phyloP scores from a whole-genome alignment of 371 early-diverging fungal genomes.

The Actinomortierella ambigua region DNA sequence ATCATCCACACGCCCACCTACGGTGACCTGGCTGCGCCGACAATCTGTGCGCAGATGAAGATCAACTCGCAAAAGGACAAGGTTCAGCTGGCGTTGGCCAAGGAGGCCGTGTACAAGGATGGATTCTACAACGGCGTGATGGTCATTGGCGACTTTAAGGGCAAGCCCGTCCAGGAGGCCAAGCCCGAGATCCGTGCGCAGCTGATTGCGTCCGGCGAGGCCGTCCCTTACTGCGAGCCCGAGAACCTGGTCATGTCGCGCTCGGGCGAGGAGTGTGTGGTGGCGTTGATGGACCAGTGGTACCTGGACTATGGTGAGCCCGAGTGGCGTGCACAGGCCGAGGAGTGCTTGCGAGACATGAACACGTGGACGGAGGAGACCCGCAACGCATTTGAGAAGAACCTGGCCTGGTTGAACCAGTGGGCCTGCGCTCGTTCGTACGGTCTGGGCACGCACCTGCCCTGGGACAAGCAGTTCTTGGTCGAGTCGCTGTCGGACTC shows the following conservation, averaged over 20 bases:
- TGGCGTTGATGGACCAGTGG: conserved; percentile 99
- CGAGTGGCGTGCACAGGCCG: conserved; percentile 86
- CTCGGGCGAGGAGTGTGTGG: conserved; percentile 98
- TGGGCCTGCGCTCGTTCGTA: conserved; percentile 99
- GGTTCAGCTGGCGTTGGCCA: conserved; percentile 88
- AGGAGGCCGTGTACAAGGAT: conserved; percentile 97
- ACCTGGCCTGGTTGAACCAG: conserved; percentile 96
- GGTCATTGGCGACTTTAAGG: conserved; percentile 82
- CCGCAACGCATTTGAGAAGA: conserved; percentile 86
- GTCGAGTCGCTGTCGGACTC: conserved; percentile 99
- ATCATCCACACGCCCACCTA: conserved; percentile 89
- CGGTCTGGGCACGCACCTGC: conserved; percentile 97
- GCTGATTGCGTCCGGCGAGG: conserved; percentile 75
- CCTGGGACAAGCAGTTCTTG: conserved; percentile 97
- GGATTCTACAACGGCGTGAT: conserved; percentile 95
- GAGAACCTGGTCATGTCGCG: conserved; percentile 96
- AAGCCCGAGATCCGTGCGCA: conserved; percentile 83
- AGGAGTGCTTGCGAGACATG: conserved; percentile 85
- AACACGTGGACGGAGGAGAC: conserved; percentile 89
- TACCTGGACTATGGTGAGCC: conserved; percentile 98
- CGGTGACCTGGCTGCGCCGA: conserved; percentile 86
- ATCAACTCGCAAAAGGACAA: conserved; percentile 96
- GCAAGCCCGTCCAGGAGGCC: conserved; percentile 90
- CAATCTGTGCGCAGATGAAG: conserved; percentile 87
- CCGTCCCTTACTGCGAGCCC: conserved; percentile 96